Evolutionary conservation across 345 rosid species (phyloP).

Genomic region (Euphorbia tirucalli): DNA sequence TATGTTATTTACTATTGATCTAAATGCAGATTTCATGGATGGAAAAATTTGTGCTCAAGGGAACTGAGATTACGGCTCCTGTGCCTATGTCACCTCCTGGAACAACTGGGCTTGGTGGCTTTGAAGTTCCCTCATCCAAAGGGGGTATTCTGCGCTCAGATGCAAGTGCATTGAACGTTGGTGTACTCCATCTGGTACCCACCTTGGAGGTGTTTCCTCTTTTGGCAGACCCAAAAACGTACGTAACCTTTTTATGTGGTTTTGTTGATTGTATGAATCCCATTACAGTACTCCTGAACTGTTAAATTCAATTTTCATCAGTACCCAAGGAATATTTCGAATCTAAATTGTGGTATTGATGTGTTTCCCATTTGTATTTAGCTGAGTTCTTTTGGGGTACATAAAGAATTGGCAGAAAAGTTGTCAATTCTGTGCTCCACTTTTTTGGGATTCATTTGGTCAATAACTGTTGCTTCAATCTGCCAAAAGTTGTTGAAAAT

Average conservation of each 20-base stretch:
- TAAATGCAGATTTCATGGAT: conserved; percentile 90
- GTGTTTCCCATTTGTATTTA: not conserved
- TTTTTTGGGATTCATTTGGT: not conserved
- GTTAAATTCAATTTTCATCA: conserved; percentile 8
- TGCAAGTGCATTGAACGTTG: conserved; percentile 92
- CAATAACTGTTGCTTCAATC: not conserved
- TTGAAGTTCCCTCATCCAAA: conserved; percentile 94
- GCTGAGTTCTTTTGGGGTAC: not conserved
- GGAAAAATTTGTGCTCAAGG: conserved; percentile 91
- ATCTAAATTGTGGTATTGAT: not conserved
- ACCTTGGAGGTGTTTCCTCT: conserved; percentile 92
- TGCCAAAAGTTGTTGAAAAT: not conserved
- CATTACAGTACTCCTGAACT: not conserved
- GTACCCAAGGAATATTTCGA: not conserved
- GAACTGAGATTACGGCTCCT: conserved; percentile 96
- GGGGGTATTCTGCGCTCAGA: conserved; percentile 90
- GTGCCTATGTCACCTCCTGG: conserved; percentile 93
- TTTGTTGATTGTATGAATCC: not conserved
- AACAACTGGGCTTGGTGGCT: conserved; percentile 99
- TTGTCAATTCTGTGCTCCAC: not conserved
- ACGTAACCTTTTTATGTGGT: conserved; percentile 30
- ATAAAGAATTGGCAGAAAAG: not conserved
- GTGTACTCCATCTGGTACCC: conserved; percentile 97
- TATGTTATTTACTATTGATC: conserved; percentile 17
- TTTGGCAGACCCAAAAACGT: conserved; percentile 77